Conservation (phyloP, 805 yeast species). For the Tetrapisispora arboricola region DNA sequence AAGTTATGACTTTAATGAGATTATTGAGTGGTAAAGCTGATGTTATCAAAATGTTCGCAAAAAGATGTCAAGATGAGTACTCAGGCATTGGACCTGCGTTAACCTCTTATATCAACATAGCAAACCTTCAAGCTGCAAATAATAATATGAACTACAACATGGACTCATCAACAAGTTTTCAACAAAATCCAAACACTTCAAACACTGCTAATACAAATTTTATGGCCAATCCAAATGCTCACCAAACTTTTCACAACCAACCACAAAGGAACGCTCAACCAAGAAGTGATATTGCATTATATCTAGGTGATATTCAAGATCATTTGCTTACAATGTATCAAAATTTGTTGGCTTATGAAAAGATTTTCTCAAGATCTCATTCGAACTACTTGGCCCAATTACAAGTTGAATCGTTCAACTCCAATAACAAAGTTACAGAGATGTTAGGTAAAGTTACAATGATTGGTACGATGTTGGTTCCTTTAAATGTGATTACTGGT, state of each 20-base stretch:
- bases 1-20: slow-evolving; percentile 88
- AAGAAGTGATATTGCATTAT: slow-evolving; percentile 82
- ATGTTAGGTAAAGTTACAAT: slow-evolving; percentile 83
- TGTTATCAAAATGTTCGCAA: slow-evolving; percentile 91
- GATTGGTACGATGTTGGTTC: slow-evolving; percentile 82
- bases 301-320: slow-evolving; percentile 92
- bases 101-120: slow-evolving; percentile 32
- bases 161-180: slow-evolving; percentile 3
- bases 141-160: slow-evolving; percentile 2
- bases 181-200: neutral
- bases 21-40: slow-evolving; percentile 89
- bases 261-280: slow-evolving; percentile 40
- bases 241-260: slow-evolving; percentile 1
- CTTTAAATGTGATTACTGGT: slow-evolving; percentile 84
- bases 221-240: neutral
- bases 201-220: neutral
- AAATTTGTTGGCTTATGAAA: slow-evolving; percentile 80
- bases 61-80: slow-evolving; percentile 72
- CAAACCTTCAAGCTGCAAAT: slow-evolving; percentile 25
- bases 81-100: slow-evolving; percentile 35
- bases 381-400: slow-evolving; percentile 87
- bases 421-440: slow-evolving; percentile 76
- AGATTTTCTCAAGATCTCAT: slow-evolving; percentile 85
- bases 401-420: slow-evolving; percentile 83
- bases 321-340: slow-evolving; percentile 95